Evolutionary conservation across 2,329 filamentous ascomycete species (phyloP).

Genomic region (Alternaria alternata): DNA sequence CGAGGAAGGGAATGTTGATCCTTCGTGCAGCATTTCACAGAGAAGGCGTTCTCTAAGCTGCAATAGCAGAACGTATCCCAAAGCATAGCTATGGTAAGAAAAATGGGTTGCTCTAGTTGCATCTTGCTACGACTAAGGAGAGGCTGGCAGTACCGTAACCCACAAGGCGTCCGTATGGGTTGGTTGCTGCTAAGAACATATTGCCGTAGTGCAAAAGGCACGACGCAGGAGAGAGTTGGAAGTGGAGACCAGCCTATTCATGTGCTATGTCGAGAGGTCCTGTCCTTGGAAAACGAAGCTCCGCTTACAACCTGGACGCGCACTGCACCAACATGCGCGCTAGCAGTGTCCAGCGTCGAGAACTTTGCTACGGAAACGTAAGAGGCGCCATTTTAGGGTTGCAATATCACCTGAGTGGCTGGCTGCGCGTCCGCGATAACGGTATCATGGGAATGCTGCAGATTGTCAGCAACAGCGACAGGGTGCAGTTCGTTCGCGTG

Average conservation of each 20-base stretch:
- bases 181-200: conserved; percentile 5
- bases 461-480: conserved; percentile 17
- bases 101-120: not conserved
- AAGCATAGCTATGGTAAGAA: not conserved
- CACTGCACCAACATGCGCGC: conserved; percentile 12
- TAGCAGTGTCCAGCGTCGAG: conserved; percentile 14
- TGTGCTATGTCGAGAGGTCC: conserved; percentile 6
- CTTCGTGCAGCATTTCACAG: not conserved
- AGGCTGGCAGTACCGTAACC: not conserved
- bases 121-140: not conserved
- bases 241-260: conserved; percentile 19
- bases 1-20: not conserved
- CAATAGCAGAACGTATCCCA: not conserved
- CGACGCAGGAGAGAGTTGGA: conserved; percentile 21
- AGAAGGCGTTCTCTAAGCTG: not conserved
- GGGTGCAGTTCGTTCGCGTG: conserved; percentile 16
- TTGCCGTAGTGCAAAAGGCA: conserved; percentile 20
- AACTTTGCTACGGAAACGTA: conserved; percentile 21
- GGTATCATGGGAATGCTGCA: conserved; percentile 13
- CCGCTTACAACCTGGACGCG: conserved; percentile 11
- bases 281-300: conserved; percentile 6
- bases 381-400: conserved; percentile 18
- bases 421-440: conserved; percentile 22
- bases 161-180: conserved; percentile 10
- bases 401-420: conserved; percentile 15